Base-by-base conservation (phyloP, 371 early-diverging fungal species). In the Funneliformis caledonium region DNA sequence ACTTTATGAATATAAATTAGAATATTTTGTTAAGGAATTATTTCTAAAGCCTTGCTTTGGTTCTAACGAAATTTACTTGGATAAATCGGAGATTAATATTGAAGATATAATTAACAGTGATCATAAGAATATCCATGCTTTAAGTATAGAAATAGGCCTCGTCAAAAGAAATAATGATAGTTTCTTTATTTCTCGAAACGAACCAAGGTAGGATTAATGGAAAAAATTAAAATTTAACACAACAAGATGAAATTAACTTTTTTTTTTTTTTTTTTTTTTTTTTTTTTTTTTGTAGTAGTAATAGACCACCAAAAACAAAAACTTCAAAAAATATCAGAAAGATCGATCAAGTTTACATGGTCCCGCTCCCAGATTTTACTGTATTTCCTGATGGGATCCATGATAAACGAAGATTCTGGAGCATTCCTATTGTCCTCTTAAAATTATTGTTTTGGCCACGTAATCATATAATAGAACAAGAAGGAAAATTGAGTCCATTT, bases 41-140 rank as follows among this genome's bases (percentile, higher is more conserved):
- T 68, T 68, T 42, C 19, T 19, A 16, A 68, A 68, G 19, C 68
- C 68, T 33, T 68, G 68, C 43, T 68, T 68, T 68, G 68, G 68
- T 5, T 16, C 42, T 1, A 68, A 11, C 5, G 68, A 68, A 42
- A 16, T 43, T 43, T 43, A 19, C 43, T 19, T 43, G 10, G 42
- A 33, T 16, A 14, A 12, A 22, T 31, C 14, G 1, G 8, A 64
- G 0, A 64, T 62, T 62, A 16, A n/a, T 31, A 12, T 14, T 64
- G 8, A 31, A 12, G 64, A 64, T n/a, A 22, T 31, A n/a, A 31
- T 26, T 22, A 64, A 0, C 22, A 33, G 64, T 31, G 26, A 31
- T 64, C 22, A 64, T 2, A 33, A 22, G 26, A 3, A 10, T 64
- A 31, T 64, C 9, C 64, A 64, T 64, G 22, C 64, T 9, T 31